phyloP scores from a whole-genome alignment of 768 basidiomycete genomes.

The Leccinum aurantiacum region DNA sequence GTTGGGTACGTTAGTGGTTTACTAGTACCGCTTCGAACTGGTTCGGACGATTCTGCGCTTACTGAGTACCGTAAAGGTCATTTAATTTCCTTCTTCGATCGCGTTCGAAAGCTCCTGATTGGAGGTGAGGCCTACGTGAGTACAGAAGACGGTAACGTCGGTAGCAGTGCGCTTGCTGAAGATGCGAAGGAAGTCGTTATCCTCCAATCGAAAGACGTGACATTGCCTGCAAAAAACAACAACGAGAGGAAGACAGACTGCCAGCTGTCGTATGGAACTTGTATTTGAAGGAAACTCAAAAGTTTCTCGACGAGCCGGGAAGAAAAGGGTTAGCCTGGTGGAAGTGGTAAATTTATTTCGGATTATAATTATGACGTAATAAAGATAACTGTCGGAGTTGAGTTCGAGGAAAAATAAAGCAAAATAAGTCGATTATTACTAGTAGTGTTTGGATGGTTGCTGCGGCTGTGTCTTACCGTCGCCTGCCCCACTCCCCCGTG shows the following conservation, averaged over 20 bases:
- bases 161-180: background rate
- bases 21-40: background rate
- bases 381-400: slow-evolving; percentile 22
- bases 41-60: background rate
- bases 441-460: background rate
- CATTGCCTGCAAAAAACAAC: background rate
- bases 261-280: no score
- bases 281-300: background rate
- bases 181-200: background rate
- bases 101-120: background rate
- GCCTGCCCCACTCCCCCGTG: slow-evolving; percentile 11
- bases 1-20: background rate
- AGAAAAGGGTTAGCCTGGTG: no score
- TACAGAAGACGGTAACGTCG: background rate
- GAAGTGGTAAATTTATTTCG: no score
- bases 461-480: slow-evolving; percentile 17
- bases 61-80: background rate
- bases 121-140: background rate
- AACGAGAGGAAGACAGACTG: no score
- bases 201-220: background rate
- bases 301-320: background rate
- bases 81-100: background rate
- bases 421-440: slow-evolving; percentile 19
- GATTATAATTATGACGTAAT: background rate
- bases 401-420: slow-evolving; percentile 15